Percentiles rank a stretch among this genome's conserved stretches.
These are phyloP conservation scores for Stachybotrys chlorohalonatus DNA, from an alignment of 2,329 filamentous ascomycete genomes.

Conservation along the genomic window DNA sequence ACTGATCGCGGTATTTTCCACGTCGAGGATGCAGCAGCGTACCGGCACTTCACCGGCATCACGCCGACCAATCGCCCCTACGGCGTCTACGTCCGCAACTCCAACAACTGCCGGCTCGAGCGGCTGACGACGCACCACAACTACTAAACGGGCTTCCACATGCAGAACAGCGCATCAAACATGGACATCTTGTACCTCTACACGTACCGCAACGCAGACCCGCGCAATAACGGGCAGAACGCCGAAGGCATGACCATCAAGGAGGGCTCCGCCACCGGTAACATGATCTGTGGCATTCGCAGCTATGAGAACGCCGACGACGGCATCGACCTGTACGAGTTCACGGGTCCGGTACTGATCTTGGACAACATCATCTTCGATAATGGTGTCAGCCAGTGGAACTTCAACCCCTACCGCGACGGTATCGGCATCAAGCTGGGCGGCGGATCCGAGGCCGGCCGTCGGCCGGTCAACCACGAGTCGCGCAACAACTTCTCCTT, in stretches of 20 bases:
- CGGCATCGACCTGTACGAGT: slow-evolving; percentile 1
- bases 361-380: not conserved
- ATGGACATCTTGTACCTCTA: not conserved
- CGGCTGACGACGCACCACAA: not conserved
- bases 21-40: not conserved
- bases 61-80: not conserved
- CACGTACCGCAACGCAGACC: not conserved
- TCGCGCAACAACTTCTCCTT: not conserved
- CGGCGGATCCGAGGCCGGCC: not conserved
- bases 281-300: not conserved
- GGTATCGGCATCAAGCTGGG: slow-evolving; percentile 1
- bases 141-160: not conserved
- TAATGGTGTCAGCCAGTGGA: not conserved
- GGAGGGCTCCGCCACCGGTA: not conserved
- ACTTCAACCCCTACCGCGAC: not conserved
- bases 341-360: not conserved
- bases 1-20: not conserved
- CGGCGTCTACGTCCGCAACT: not conserved
- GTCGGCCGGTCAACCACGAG: not conserved
- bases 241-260: not conserved
- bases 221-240: slow-evolving; percentile 1
- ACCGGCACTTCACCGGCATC: not conserved
- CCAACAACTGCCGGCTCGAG: not conserved
- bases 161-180: not conserved
- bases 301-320: slow-evolving; percentile 1